These are phyloP conservation scores for Leishmania mexicana DNA, from an alignment of 208 protist species.

Conservation along the genomic window DNA sequence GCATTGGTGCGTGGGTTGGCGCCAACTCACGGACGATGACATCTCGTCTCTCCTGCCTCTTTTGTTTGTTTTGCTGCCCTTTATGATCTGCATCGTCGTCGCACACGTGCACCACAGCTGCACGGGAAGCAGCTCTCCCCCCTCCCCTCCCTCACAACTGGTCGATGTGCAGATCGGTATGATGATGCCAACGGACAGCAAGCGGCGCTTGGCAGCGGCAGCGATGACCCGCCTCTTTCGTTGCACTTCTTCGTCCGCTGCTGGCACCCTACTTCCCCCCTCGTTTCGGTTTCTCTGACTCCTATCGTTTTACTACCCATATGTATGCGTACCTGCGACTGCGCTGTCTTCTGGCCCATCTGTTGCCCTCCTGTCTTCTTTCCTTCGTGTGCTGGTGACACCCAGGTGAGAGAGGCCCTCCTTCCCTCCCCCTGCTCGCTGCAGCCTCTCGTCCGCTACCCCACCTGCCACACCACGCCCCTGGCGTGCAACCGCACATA, in stretches of 20 bases:
- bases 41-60: not conserved
- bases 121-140: not conserved
- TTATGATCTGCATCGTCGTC: not conserved
- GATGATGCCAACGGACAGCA: not conserved
- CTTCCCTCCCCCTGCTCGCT: not conserved
- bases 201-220: not conserved
- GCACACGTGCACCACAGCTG: not conserved
- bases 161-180: not conserved
- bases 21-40: too few species aligned
- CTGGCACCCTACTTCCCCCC: not conserved
- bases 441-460: not conserved
- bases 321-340: not conserved
- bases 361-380: not conserved
- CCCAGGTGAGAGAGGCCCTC: not conserved
- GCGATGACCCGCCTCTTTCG: not conserved
- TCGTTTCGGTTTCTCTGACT: too few species aligned
- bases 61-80: not conserved
- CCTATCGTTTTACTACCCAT: too few species aligned
- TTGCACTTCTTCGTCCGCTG: not conserved
- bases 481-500: not conserved
- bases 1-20: not conserved
- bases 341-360: not conserved
- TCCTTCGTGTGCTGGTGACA: not conserved
- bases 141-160: not conserved
- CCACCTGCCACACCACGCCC: not conserved